These are phyloP conservation scores for Fragosphaeria purpurea DNA, from an alignment of 2,329 filamentous ascomycete species.

Conservation along the genomic window DNA sequence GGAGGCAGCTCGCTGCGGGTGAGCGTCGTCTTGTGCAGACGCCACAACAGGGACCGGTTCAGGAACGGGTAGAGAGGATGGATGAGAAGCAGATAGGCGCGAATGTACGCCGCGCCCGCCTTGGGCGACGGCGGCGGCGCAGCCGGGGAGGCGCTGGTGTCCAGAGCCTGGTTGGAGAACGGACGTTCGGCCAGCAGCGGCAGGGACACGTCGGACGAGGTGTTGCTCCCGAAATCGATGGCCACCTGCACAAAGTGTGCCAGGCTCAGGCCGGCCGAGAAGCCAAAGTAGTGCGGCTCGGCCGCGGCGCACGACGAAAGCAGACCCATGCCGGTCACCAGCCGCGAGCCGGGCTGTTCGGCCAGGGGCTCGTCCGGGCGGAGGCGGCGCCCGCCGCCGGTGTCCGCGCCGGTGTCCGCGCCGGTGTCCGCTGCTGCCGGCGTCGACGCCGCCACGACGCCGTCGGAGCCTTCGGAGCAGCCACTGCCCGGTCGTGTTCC, in stretches of 20 bases:
- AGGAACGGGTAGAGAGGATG: conserved; percentile 9
- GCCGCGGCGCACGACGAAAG: conserved; percentile 7
- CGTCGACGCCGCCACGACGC: too few species aligned
- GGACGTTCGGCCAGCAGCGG: conserved; percentile 8
- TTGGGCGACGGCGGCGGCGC: neutral
- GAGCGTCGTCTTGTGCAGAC: neutral
- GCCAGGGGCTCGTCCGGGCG: neutral
- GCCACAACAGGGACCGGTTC: neutral
- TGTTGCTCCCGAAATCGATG: conserved; percentile 5
- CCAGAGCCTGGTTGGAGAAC: conserved; percentile 7
- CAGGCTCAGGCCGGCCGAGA: conserved; percentile 9
- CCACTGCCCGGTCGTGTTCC: too few species aligned
- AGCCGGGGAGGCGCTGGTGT: neutral
- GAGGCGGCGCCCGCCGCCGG: neutral
- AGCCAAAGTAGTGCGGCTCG: conserved; percentile 10
- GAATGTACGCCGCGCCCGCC: conserved; percentile 3
- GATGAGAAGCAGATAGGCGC: conserved; percentile 7
- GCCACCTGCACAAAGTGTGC: conserved; percentile 10
- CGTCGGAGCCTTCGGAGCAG: too few species aligned
- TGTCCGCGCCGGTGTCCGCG: neutral
- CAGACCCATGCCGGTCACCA: conserved; percentile 7
- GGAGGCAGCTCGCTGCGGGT: neutral
- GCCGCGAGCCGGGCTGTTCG: neutral
- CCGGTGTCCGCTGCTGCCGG: neutral
- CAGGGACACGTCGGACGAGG: conserved; percentile 5